Base-by-base conservation (phyloP, 148 eudicot species). In the Bassia scoparia region DNA sequence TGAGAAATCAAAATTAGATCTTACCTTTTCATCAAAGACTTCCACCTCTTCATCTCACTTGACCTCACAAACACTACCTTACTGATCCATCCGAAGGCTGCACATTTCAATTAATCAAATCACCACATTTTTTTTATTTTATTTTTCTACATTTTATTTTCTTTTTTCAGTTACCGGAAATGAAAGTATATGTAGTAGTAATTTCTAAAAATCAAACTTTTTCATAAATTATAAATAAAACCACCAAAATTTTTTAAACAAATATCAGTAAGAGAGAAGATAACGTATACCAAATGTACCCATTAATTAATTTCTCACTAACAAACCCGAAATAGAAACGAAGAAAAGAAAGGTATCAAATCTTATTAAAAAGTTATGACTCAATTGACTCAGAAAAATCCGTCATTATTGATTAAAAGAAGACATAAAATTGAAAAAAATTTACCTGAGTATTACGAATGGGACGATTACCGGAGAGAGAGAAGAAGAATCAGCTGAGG, bases 61-160 rank as follows among this genome's bases (percentile, higher is more conserved):
- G 79, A 15, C 83, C 83, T 76, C 83, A n/a, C 83, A 67, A 80
- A 80, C 58, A 80, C 83, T 46, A 80, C 83, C 70, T 80, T 80
- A 34, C 76, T 76, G 44, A 80, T 80, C 83, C 83, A 80, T 80
- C 83, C 35, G 83, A 80, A 6, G 83, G 83, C 83, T 80, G 71
- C 70, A 13, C 55, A 69, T 69, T 70, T 26, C 34, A 20, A 65
- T 29, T 37, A 49, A 4, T 34, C 24, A 68, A 70, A 46, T 48
- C 61, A 58, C 24, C 24, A 5, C 56, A 52, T n/a, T n/a, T n/a
- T n/a, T n/a, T n/a, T n/a, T n/a, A n/a, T n/a, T n/a, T n/a, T n/a
- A n/a, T n/a, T n/a, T n/a, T n/a, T n/a, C n/a, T n/a, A 52, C 52
- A 52, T 17, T 52, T 2, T 58, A 38, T 15, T n/a, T 70, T 10